Percentiles rank a stretch among this genome's conserved stretches.
phyloP scores from a whole-genome alignment of 1,139 yeast species.

The Ogataea hybrid region DNA sequence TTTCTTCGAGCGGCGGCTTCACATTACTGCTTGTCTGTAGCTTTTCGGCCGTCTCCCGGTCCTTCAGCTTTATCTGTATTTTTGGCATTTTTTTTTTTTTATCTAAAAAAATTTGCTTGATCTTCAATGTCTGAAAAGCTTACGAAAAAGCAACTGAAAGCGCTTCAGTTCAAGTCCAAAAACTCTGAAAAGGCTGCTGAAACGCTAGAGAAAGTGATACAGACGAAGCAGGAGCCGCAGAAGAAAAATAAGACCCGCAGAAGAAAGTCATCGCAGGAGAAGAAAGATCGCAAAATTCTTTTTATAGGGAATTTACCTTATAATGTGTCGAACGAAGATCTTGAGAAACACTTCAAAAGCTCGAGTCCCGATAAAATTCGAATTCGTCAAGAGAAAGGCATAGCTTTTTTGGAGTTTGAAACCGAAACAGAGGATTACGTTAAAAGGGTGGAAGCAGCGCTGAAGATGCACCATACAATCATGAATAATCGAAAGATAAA shows the following conservation, averaged over 20 bases:
- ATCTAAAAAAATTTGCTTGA: constrained; percentile 6
- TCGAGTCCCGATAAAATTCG: constrained; percentile 74
- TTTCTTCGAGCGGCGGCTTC: too few species aligned
- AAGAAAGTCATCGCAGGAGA: constrained; percentile 43
- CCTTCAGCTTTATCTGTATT: constrained; percentile 18
- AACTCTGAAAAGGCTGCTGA: constrained; percentile 41
- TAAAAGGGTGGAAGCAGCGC: constrained; percentile 76
- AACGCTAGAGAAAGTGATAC: constrained; percentile 30
- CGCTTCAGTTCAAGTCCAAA: constrained; percentile 63
- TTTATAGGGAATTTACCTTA: constrained; percentile 94
- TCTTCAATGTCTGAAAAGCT: constrained; percentile 38
- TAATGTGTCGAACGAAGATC: constrained; percentile 58
- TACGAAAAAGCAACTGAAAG: constrained; percentile 78
- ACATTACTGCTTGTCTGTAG: background rate
- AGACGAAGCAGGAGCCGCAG: constrained; percentile 27
- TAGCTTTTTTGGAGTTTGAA: constrained; percentile 88
- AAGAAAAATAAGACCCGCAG: constrained; percentile 69
- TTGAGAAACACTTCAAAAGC: constrained; percentile 71
- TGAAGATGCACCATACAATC: constrained; percentile 74
- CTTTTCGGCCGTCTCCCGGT: background rate
- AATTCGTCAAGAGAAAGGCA: constrained; percentile 79
- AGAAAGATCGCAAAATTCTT: constrained; percentile 65
- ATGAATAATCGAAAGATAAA: constrained; percentile 75
- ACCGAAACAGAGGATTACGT: constrained; percentile 63
- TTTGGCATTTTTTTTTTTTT: constrained; percentile 13